phyloP scores from a whole-genome alignment of 2,329 filamentous ascomycete genomes.

The Immersiporthe knoxdaviesiana region DNA sequence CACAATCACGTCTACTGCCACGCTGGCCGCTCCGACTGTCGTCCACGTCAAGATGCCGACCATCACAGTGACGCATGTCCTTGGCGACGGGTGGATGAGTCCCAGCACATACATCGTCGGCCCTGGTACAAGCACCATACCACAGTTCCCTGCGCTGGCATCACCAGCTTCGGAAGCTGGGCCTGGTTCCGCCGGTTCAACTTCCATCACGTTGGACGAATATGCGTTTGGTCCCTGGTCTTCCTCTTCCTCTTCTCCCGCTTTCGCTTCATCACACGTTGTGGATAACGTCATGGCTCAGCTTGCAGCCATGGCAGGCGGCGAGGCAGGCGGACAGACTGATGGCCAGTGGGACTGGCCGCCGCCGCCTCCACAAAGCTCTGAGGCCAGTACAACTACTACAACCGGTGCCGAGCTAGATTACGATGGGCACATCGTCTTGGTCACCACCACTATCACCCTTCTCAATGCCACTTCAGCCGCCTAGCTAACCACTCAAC shows the following conservation, averaged over 20 bases:
- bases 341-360: conserved; percentile 12
- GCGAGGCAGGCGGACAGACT: conserved; percentile 8
- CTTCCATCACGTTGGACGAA: not conserved
- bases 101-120: conserved; percentile 27
- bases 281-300: conserved; percentile 19
- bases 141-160: conserved; percentile 13
- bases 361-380: not conserved
- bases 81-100: conserved; percentile 28
- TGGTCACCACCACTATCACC: conserved; percentile 27
- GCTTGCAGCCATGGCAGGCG: conserved; percentile 15
- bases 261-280: conserved; percentile 12
- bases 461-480: conserved; percentile 13
- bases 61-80: conserved; percentile 27
- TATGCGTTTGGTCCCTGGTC: not conserved
- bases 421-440: conserved; percentile 20
- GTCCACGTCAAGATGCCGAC: conserved; percentile 20
- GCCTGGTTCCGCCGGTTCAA: not conserved
- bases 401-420: conserved; percentile 9
- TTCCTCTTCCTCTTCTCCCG: not conserved
- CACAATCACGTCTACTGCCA: conserved; percentile 11
- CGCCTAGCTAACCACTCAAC: not conserved
- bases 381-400: not conserved
- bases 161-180: not conserved
- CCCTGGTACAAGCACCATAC: conserved; percentile 15
- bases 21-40: conserved; percentile 4